Evolutionary conservation across 495 filamentous ascomycete species (phyloP), one percentile per base, ranked within the genome.

Genomic region (Penicillium subrubescens): DNA sequence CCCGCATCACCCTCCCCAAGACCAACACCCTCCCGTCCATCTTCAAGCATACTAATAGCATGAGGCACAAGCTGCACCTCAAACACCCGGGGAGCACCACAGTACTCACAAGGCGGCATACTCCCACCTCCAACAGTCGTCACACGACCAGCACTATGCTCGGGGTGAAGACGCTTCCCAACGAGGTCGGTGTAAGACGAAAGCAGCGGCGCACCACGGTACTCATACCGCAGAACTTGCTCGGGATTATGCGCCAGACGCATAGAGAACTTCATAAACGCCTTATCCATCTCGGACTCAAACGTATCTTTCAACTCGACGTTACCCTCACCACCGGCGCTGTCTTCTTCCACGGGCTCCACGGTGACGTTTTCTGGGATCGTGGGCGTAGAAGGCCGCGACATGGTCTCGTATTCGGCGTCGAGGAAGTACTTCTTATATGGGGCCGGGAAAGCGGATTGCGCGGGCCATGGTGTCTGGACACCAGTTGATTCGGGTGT

Each of bases 171-270:
- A 8, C 86, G 57, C 69, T 84, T 87, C 2, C 92, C 93, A 11
- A 96, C 88, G 12, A 79, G 78, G 66, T 98, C 95, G 3, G 72
- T 81, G 68, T 89, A 89, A 21, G 85, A 87, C 73, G 97, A 99
- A 14, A 98, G 82, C 43, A 99, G 74, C 27, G 96, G 94, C 27
- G 78, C 66, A 0, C 95, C 96, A 1, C 79, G 81, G 74, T 92
- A 96, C 73, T 98, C 94, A 71, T 98, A 99, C 46, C 96, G 88
- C 37, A 99, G 87, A 15, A 93, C 89, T 70, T 99, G 95, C 65
- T 97, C 92, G 0, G 95, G 93, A 77, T 99, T 99, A 73, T 98
- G 92, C 1, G 85, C 87, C 8, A 97, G 83, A 3, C 93, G 81
- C 69, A 93, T 93, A 0, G 96, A 94, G 74, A 99, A 85, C 60